Base-by-base conservation (phyloP, 2,329 filamentous ascomycete species). In the Microdochium bolleyi region DNA sequence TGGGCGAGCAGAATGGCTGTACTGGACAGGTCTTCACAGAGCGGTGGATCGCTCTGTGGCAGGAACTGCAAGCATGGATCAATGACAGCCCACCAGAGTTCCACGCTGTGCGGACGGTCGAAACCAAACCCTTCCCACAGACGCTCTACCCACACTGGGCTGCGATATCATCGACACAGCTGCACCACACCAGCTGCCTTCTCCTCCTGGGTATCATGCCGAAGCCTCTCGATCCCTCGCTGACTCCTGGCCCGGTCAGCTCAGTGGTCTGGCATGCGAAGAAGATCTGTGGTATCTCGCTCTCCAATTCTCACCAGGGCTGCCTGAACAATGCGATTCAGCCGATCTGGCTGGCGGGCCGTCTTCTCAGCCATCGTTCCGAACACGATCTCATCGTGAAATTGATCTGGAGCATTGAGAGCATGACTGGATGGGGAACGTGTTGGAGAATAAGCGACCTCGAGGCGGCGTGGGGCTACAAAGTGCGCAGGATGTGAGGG, bases 261-360 rank as follows among this genome's bases (percentile, higher is more conserved):
- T 79, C 77, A 10, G 59, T 71, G 0, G 62, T 79, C 10, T 82
- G 79, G 78, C 79, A 83, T 57, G 79, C 77, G 1, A 73, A 75
- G 53, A 70, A 73, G 14, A 75, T 82, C 30, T 80, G 77, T 53
- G 79, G 77, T 2, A 82, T 82, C 22, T 80, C 78, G 0, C 58
- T 77, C 13, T 73, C 78, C 2, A 83, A 83, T 53, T 73, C 73
- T 3, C 78, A 83, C 53, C 70, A 75, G 11, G 79, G 78, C 2
- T 79, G 75, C 55, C 59, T 80, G 32, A 82, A 78, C 55, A 82
- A 83, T 58, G 76, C 78, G 3, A 77, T 82, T 3, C 79, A 82
- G 55, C 79, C 79, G 1, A 65, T 82, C 0, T 82, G 76, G 73
- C 69, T 83, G 13, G 79, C 80, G 1, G 80, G 78, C 0, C 69